Conservation (phyloP, 192 early-diverging fungal genomes). For the Backusella macrospora region DNA sequence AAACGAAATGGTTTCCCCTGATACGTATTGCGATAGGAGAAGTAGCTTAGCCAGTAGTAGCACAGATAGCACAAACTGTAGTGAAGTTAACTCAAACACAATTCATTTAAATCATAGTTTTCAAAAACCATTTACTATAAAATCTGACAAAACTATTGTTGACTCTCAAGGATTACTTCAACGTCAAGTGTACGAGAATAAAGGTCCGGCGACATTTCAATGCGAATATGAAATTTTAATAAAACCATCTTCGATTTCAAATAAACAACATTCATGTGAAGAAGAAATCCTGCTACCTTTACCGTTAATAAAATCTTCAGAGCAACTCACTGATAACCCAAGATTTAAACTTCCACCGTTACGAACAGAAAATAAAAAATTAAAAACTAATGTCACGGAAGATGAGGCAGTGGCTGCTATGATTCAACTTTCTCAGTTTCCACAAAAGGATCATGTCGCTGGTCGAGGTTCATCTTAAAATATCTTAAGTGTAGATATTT, state of each 20-base stretch:
- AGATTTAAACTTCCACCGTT: not conserved
- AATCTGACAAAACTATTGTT: not conserved
- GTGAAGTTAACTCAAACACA: not conserved
- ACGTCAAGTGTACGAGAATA: not conserved
- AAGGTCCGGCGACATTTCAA: not conserved
- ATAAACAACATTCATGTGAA: not conserved
- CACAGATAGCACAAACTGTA: slow-evolving; percentile 1
- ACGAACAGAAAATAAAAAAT: not conserved
- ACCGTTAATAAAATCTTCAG: not conserved
- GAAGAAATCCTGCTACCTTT: not conserved
- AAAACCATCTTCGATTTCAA: not conserved
- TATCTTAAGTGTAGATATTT: not conserved
- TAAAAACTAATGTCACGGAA: not conserved
- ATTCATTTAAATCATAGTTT: not conserved
- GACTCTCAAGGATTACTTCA: not conserved
- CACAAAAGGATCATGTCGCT: not conserved
- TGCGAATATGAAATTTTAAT: not conserved
- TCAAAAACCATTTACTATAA: not conserved
- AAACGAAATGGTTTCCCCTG: slow-evolving; percentile 3
- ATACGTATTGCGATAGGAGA: slow-evolving; percentile 4
- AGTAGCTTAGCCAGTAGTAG: slow-evolving; percentile 18
- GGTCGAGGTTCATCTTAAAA: not conserved
- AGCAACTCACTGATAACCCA: not conserved
- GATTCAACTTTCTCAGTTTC: slow-evolving; percentile 19
- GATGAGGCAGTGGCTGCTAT: slow-evolving; percentile 11